A percentile compares a stretch with the other conserved stretches of the same genome.
Conservation (phyloP, 768 basidiomycete genomes). For the Hirschioporus abietinus region DNA sequence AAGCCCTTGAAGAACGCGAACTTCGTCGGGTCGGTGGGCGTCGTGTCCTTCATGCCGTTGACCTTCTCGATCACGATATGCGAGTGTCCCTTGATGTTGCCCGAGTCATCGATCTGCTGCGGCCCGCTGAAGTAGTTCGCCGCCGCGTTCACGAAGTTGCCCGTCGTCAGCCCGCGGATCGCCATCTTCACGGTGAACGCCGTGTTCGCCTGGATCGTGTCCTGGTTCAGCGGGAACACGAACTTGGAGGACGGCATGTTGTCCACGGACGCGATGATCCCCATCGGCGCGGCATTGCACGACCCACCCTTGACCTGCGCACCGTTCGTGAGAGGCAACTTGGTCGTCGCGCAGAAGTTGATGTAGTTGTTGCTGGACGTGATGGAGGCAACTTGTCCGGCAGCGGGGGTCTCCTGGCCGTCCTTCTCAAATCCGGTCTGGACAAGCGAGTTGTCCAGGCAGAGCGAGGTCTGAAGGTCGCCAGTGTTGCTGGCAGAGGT, state of each 20-base stretch:
- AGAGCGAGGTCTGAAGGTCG: constrained; percentile 42
- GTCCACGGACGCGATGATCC: constrained; percentile 43
- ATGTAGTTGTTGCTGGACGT: constrained; percentile 73
- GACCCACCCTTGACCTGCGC: constrained; percentile 44
- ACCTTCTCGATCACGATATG: constrained; percentile 59
- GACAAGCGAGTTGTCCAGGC: constrained; percentile 45
- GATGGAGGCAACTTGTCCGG: constrained; percentile 51
- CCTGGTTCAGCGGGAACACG: constrained; percentile 32
- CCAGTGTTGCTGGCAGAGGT: constrained; percentile 11
- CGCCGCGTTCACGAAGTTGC: constrained; percentile 51
- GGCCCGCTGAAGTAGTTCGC: constrained; percentile 50
- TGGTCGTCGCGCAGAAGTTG: constrained; percentile 51
- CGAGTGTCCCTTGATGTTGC: constrained; percentile 54
- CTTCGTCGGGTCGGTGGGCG: constrained; percentile 39
- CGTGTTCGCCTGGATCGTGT: constrained; percentile 35
- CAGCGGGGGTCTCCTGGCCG: constrained; percentile 32
- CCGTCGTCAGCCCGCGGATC: constrained; percentile 40
- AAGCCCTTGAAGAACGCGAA: constrained; percentile 60
- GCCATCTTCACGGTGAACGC: constrained; percentile 51
- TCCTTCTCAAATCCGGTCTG: constrained; percentile 49
- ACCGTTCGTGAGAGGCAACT: constrained; percentile 58
- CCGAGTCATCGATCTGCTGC: constrained; percentile 40
- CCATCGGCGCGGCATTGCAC: constrained; percentile 61
- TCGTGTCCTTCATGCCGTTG: constrained; percentile 40
- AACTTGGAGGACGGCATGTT: constrained; percentile 57